A percentile compares a stretch with the other conserved stretches of the same genome.
phyloP scores from a whole-genome alignment of 164 flowering plant species.

The Kalanchoe fedtschenkoi region DNA sequence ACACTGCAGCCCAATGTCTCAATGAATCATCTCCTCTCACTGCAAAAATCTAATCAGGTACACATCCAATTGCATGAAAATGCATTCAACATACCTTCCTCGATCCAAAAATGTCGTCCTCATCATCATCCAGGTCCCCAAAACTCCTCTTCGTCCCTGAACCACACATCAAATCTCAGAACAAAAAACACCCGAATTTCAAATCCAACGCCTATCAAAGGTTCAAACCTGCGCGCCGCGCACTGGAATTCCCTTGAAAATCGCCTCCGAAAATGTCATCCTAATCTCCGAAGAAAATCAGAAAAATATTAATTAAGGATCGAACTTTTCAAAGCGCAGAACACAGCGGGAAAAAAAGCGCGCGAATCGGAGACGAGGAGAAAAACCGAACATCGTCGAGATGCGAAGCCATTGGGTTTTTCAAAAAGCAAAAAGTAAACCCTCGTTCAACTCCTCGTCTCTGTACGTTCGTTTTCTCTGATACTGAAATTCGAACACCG shows the following conservation, averaged over 20 bases:
- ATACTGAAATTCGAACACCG: no score
- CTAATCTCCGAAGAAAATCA: slow-evolving; percentile 22
- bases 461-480: no score
- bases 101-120: slow-evolving; percentile 76
- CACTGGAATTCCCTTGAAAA: slow-evolving; percentile 31
- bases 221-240: slow-evolving; percentile 42
- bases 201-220: not conserved
- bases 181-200: not conserved
- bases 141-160: slow-evolving; percentile 76
- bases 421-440: slow-evolving; percentile 7
- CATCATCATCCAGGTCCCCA: slow-evolving; percentile 94
- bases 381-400: slow-evolving; percentile 49
- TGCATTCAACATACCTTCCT: slow-evolving; percentile 43
- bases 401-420: slow-evolving; percentile 45
- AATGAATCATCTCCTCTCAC: no score
- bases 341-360: not conserved
- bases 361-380: not conserved
- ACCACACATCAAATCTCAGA: not conserved
- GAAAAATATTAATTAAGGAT: not conserved
- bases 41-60: not conserved
- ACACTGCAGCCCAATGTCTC: no score
- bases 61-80: not conserved
- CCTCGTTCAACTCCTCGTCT: slow-evolving; percentile 2
- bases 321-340: slow-evolving; percentile 7
- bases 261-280: slow-evolving; percentile 88